These are phyloP conservation scores for Melanogaster broomeanus DNA, from an alignment of 768 basidiomycete species.

Conservation along the genomic window DNA sequence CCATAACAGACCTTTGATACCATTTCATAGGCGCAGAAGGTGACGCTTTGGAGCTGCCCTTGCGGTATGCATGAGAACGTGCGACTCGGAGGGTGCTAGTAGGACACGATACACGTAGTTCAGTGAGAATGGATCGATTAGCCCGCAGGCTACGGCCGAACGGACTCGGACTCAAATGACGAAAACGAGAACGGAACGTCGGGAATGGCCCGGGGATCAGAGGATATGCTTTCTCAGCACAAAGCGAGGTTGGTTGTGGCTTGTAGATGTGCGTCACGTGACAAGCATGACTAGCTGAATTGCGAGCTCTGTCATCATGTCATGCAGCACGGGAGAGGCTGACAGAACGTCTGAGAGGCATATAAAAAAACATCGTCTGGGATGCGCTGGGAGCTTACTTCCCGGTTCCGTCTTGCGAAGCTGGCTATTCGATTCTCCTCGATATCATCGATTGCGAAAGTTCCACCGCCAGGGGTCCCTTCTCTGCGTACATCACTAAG, in stretches of 20 bases:
- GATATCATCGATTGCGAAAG: constrained; percentile 12
- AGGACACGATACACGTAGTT: not conserved
- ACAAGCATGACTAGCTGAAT: too few relatives aligned
- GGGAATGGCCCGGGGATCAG: too few relatives aligned
- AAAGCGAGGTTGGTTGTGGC: too few relatives aligned
- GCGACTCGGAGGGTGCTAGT: too few relatives aligned
- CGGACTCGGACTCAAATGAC: too few relatives aligned
- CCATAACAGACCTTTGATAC: not conserved
- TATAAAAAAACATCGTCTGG: constrained; percentile 17
- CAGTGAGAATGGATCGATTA: not conserved
- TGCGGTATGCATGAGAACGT: not conserved
- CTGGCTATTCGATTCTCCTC: constrained; percentile 8
- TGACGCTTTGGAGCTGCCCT: too few relatives aligned
- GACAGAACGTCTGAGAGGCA: not conserved
- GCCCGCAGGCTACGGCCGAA: too few relatives aligned
- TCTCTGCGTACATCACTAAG: constrained; percentile 13
- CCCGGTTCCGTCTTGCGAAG: constrained; percentile 8
- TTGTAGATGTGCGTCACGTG: not conserved
- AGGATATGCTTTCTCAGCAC: too few relatives aligned
- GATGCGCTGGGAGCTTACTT: constrained; percentile 11
- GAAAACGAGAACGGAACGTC: too few relatives aligned
- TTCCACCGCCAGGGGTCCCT: constrained; percentile 6
- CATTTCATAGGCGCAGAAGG: not conserved
- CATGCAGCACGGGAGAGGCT: not conserved
- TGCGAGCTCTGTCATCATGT: not conserved